Base-by-base conservation (phyloP, 2,329 filamentous ascomycete genomes). In the Lizonia empirigonia region DNA sequence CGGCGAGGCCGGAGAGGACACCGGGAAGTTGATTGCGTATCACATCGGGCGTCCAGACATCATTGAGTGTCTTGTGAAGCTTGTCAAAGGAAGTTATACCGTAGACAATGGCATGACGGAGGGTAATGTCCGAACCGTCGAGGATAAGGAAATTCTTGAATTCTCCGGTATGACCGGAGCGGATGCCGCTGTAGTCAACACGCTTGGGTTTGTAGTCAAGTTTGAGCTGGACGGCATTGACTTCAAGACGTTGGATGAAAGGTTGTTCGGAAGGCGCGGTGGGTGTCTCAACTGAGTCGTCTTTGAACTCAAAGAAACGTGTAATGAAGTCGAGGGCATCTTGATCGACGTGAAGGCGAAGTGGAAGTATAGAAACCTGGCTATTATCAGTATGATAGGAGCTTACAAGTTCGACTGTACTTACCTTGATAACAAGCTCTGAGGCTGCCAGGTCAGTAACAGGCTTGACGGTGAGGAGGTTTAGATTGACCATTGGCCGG, bases 101-200 rank as follows among this genome's bases (percentile, higher is more conserved):
- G 62, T 97, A 97, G 27, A 97, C 85, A 61, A 99, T 97, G 20
- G 90, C 89, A 69, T 93, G 92, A 10, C 89, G 85, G 44, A 99
- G 82, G 6, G 88, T 84, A 81, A 99, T 89, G 54, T 93, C 86
- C 2, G 94, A 86, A 59, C 90, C 87, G 62, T 99, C 94, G 1
- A 99, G 83, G 12, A 93, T 89, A 58, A 99, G 83, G 70, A 99
- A 97, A 72, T 99, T 99, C 92, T 97, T 97, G 67, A 99, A 96
- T 71, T 99, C 94, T 0, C 91, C 96, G 0, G 94, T 97, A 60
- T 90, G 91, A 1, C 94, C 94, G 1, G 94, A 97, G 20, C 92
- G 86, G 3, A 99, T 82, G 3, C 92, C 92, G 0, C 87, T 90
- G 63, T 99, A 99, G 72, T 99, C 93, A 15, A 99, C 90, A n/a